Evolutionary conservation across 768 basidiomycete genomes (phyloP).

Genomic region (Calocybe indica): DNA sequence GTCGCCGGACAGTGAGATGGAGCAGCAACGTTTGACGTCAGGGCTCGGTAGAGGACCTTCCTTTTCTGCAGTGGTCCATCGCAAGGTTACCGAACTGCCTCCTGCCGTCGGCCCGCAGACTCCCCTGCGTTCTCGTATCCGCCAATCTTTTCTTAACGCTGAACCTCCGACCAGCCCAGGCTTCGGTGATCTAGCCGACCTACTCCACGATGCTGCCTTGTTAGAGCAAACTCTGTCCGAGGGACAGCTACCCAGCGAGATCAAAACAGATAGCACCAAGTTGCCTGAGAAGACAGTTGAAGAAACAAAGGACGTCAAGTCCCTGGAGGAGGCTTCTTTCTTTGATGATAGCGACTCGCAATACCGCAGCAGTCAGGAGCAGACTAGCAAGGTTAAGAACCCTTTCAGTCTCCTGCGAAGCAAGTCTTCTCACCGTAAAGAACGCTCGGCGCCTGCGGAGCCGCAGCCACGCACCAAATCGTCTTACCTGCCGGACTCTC

Average conservation of each 20-base stretch:
- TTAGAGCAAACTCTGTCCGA: slow-evolving; percentile 48
- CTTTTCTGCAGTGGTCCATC: slow-evolving; percentile 56
- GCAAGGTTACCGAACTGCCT: slow-evolving; percentile 41
- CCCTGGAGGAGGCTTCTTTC: slow-evolving; percentile 10
- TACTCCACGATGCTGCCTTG: slow-evolving; percentile 54
- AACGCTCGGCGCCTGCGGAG: neutral
- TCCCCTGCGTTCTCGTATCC: slow-evolving; percentile 12
- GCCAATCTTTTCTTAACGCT: slow-evolving; percentile 5
- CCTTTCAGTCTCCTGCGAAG: slow-evolving; percentile 6
- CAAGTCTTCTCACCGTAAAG: neutral
- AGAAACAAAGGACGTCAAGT: slow-evolving; percentile 9
- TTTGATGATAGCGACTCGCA: slow-evolving; percentile 11
- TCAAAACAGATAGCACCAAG: slow-evolving; percentile 3
- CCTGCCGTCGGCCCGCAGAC: slow-evolving; percentile 1
- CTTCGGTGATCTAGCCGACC: slow-evolving; percentile 42
- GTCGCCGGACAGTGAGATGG: neutral
- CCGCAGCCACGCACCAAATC: neutral
- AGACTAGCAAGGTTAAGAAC: slow-evolving; percentile 11
- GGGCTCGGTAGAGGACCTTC: slow-evolving; percentile 13
- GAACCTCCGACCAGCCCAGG: slow-evolving; percentile 35
- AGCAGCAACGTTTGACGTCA: slow-evolving; percentile 5
- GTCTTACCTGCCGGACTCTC: neutral
- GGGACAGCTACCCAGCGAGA: slow-evolving; percentile 40
- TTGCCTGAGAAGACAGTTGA: slow-evolving; percentile 8
- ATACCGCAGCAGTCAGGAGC: slow-evolving; percentile 14